These are phyloP conservation scores for Hyphopichia homilentoma DNA, from an alignment of 805 yeast species.

Conservation along the genomic window DNA sequence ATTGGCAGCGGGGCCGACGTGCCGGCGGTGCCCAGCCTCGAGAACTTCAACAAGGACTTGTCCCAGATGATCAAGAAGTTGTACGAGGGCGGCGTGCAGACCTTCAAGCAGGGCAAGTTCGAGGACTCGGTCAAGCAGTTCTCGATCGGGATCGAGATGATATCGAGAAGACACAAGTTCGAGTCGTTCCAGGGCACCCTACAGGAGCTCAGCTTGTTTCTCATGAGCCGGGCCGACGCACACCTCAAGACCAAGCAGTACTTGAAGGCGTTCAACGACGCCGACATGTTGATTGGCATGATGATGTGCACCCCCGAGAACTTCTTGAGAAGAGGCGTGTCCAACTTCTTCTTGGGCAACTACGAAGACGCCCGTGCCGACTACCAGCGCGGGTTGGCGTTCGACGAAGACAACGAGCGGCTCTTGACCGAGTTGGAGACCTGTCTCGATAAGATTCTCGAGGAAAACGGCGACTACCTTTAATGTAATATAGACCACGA, in stretches of 20 bases:
- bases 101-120: slow-evolving; percentile 52
- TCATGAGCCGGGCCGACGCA: slow-evolving; percentile 72
- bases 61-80: slow-evolving; percentile 60
- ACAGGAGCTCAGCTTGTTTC: slow-evolving; percentile 61
- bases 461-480: slow-evolving; percentile 56
- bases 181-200: slow-evolving; percentile 71
- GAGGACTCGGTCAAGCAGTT: slow-evolving; percentile 63
- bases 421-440: slow-evolving; percentile 46
- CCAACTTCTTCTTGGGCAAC: slow-evolving; percentile 58
- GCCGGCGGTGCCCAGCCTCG: slow-evolving; percentile 52
- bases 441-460: slow-evolving; percentile 45
- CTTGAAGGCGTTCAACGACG: slow-evolving; percentile 62
- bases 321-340: slow-evolving; percentile 67
- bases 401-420: slow-evolving; percentile 51
- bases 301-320: slow-evolving; percentile 64
- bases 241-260: slow-evolving; percentile 51
- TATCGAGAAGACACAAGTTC: slow-evolving; percentile 64
- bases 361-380: slow-evolving; percentile 59
- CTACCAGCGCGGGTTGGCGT: slow-evolving; percentile 70
- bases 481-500: too few relatives aligned
- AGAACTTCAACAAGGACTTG: slow-evolving; percentile 52
- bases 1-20: slow-evolving; percentile 44
- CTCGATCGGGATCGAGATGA: slow-evolving; percentile 63
- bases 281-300: slow-evolving; percentile 60
- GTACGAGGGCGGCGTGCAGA: slow-evolving; percentile 58